phyloP scores from a whole-genome alignment of 768 basidiomycete genomes.

The Polyporus arcularius region DNA sequence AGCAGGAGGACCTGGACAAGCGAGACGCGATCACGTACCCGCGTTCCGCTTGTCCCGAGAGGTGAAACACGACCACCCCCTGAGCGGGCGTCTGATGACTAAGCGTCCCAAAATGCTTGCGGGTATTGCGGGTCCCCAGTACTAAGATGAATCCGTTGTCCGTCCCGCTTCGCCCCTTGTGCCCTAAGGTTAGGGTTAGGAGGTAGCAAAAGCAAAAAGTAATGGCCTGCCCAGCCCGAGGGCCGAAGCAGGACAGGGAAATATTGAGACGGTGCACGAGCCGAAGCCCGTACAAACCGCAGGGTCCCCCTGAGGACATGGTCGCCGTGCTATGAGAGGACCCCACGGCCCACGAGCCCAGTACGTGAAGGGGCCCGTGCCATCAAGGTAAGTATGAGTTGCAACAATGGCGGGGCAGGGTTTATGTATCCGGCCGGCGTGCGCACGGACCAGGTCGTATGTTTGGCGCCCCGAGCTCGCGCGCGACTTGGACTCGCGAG shows the following conservation, averaged over 20 bases:
- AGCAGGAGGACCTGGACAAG: too few species aligned
- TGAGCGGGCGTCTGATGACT: neutral
- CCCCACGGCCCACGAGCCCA: constrained; percentile 38
- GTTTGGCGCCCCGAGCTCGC: neutral
- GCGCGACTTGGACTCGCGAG: too few species aligned
- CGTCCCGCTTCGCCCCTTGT: too few species aligned
- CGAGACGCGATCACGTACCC: neutral
- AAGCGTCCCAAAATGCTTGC: too few species aligned
- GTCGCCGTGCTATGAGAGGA: constrained; percentile 55
- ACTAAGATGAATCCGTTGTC: too few species aligned
- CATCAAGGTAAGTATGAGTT: constrained; percentile 38
- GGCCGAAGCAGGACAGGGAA: constrained; percentile 26
- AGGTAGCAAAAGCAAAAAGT: constrained; percentile 7
- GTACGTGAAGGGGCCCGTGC: constrained; percentile 37
- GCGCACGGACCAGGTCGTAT: constrained; percentile 22
- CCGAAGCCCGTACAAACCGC: constrained; percentile 44
- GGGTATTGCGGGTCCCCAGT: neutral
- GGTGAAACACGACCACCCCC: neutral
- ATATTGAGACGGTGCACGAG: constrained; percentile 36
- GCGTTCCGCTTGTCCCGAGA: too few species aligned
- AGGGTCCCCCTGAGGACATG: constrained; percentile 48
- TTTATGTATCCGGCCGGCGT: constrained; percentile 4
- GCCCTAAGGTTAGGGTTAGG: constrained; percentile 21
- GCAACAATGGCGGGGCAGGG: neutral
- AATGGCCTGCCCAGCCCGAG: constrained; percentile 26